Percentiles rank a stretch among this genome's conserved stretches.
Evolutionary conservation across 169 alveolate species (phyloP).

Genomic region (Plasmodium ovale): DNA sequence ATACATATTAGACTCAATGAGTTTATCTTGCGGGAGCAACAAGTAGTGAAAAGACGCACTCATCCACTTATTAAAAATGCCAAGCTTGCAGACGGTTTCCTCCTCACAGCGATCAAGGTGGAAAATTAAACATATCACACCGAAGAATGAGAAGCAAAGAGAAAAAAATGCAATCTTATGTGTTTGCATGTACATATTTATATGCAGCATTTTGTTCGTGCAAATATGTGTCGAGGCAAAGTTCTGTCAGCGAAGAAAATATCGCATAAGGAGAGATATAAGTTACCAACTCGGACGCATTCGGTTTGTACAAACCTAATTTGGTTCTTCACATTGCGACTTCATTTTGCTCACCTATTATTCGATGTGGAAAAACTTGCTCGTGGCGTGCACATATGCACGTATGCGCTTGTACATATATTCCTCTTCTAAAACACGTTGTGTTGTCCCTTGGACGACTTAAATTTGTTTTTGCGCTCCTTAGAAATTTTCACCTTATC

Average conservation of each 20-base stretch:
- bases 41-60: conserved; percentile 52
- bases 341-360: not conserved
- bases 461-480: conserved; percentile 65
- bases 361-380: not conserved
- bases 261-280: not conserved
- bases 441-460: conserved; percentile 74
- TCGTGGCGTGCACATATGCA: too few relatives aligned
- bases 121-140: not conserved
- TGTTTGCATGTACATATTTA: not conserved
- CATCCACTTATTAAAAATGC: conserved; percentile 65
- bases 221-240: not conserved
- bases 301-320: not conserved
- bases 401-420: not conserved
- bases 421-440: conserved; percentile 22
- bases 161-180: not conserved
- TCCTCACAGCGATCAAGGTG: conserved; percentile 58
- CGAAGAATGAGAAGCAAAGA: not conserved
- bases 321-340: not conserved
- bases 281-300: not conserved
- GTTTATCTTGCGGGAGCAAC: conserved; percentile 52
- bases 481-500: conserved; percentile 57
- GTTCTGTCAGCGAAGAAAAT: not conserved
- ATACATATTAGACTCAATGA: conserved; percentile 56
- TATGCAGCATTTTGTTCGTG: not conserved
- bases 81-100: conserved; percentile 53